Evolutionary conservation across 1,139 yeast species (phyloP), one percentile per base, ranked within the genome.

Genomic region (Saccharomyces hybrid): DNA sequence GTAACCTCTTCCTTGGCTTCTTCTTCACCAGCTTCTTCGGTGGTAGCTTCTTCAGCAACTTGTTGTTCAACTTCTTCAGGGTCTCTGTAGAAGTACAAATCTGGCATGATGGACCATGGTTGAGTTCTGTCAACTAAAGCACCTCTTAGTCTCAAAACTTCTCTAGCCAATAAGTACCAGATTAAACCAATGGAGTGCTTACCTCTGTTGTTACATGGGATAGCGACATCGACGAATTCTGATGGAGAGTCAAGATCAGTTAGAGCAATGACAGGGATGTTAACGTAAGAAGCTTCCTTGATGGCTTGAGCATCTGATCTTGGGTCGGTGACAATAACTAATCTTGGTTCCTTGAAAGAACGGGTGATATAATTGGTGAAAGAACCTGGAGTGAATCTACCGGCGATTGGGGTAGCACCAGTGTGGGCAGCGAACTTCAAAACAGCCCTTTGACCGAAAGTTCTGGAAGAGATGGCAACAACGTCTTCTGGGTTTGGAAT

Each of bases 331-430:
- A 93, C 99, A 73, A 93, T 82, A 78, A 93, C 90, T 78, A 95
- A 86, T 84, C 99, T 89, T 85, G 99, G 99, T 83, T 95, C 99
- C 84, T 91, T 93, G 97, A 93, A 95, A 71, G 98, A 89, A 82
- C 98, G 95, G 80, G 99, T 95, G 84, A 91, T 93, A 84, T 95
- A 95, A 84, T 95, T 95, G 78, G 99, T 95, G 91, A 95, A 95
- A 84, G 88, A 86, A 88, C 99, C 99, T 80, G 99, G 99, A 73
- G 99, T 95, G 90, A 95, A 95, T 83, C 99, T 91, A 80, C 99
- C 99, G 72, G 99, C 99, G 81, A 95, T 91, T 78, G 99, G 95
- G 71, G 98, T 91, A 70, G 99, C 97, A 80, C 99, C 98, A 72
- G 99, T 91, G 93, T 95, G 99, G 73, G 97, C 89, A 77, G 99